Base-by-base conservation (phyloP, 768 basidiomycete genomes). In the Lentinula aciculospora region DNA sequence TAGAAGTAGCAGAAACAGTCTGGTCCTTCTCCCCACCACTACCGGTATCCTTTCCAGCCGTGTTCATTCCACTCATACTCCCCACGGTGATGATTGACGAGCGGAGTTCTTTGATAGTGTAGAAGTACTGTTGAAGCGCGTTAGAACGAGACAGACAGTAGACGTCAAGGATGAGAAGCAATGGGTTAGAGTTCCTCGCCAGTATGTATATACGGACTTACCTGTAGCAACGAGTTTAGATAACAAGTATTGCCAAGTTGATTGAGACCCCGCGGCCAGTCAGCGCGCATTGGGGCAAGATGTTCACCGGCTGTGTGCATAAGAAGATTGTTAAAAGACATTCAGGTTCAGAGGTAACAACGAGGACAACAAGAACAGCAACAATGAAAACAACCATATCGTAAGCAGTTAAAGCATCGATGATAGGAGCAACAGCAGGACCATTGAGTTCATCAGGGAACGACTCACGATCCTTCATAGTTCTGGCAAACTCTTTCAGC, bases 221-320 rank as follows among this genome's bases (percentile, higher is more conserved):
- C 89, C 75, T 86, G 89, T 17, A 89, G 73, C 56, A 89, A 74
- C 36, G 88, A 93, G 66, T 92, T 94, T 47, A 91, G 74, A 65
- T 92, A 93, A 65, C 92, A 93, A 0, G 92, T 94, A 64, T 93
- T 94, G 50, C 92, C 91, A 21, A 92, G 79, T 66, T 95, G 93
- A 66, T 94, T 89, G 28, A 95, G 78, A 4, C 93, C 94, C 57
- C 92, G 81, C 27, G 93, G 93, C 66, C 89, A 77, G 60, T 92
- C 91, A 3, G 76, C 77, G 45, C 80, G 78, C 2, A 73, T 81
- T 34, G 78, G 74, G 5, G 72, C 67, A 23, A 74, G 65, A n/a
- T 81, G 70, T 47, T 88, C 89, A 21, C 88, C 92, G 58, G 87
- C 88, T 93, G 61, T 48, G 17, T 5, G 47, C 19, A 29, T 39